Base-by-base conservation (phyloP, 2,329 filamentous ascomycete species). In the Colletotrichum simmondsii region DNA sequence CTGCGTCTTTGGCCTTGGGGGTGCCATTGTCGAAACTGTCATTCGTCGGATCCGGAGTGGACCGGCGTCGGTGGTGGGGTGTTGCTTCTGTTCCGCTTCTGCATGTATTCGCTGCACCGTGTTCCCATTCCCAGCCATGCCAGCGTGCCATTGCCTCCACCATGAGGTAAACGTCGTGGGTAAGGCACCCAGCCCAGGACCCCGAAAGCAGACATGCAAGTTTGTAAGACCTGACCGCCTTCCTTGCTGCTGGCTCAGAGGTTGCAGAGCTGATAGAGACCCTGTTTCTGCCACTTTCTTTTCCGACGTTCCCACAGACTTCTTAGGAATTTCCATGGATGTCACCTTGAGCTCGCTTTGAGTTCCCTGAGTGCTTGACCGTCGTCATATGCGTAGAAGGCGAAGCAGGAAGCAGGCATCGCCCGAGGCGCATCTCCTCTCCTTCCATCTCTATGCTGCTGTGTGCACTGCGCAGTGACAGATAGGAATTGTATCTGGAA, bases 81-180 rank as follows among this genome's bases (percentile, higher is more conserved):
- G 30, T 42, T 58, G 24, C 64, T 52, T 62, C 57, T 62, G 68
- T 65, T 62, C 68, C 64, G 64, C 68, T 71, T 63, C 68, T 71
- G 68, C 64, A 71, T 49, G 68, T 72, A 58, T 49, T 72, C 70
- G 42, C 60, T 72, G 70, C 60, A 70, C 61, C 70, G 54, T 65
- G 66, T 70, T 70, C 66, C 70, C 35, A 72, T 69, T 70, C 66
- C 70, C 35, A 72, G 42, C 42, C 42, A 19, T 49, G 42, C 42
- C 42, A 49, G 59, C 66, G 56, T 70, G 49, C 69, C 65, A 49
- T 52, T 52, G 22, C 65, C 65, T 72, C 69, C 57, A 72, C 58
- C 58, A 46, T 32, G 59, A 68, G 65, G 24, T 54, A 46, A 26
- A 62, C 42, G 32, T 46, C 53, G 37, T 57, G 58, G 68, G 56